Percentiles rank a stretch among this genome's conserved stretches.
Conservation (phyloP, 257 asterid genomes). For the Fraxinus pennsylvanica region DNA sequence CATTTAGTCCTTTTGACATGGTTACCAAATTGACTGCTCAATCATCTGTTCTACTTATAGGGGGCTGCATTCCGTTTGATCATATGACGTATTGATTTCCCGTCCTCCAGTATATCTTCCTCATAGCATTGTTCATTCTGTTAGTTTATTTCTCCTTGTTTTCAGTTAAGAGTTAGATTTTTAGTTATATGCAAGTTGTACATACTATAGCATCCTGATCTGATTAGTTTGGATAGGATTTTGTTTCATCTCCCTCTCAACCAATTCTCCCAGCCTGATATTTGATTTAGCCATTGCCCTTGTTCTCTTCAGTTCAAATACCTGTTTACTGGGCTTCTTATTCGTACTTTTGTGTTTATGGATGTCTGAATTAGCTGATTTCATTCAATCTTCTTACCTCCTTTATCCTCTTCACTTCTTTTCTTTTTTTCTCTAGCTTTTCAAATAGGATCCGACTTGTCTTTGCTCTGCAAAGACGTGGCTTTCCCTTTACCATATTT, state of each 20-base stretch:
- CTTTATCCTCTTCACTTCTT: not conserved
- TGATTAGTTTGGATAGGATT: slow-evolving; percentile 27
- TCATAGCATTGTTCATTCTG: slow-evolving; percentile 21
- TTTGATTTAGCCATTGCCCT: slow-evolving; percentile 17
- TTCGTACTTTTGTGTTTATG: not conserved
- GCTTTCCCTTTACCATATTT: slow-evolving; percentile 49
- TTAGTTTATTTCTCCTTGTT: slow-evolving; percentile 2
- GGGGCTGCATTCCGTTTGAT: slow-evolving; percentile 21
- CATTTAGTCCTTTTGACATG: slow-evolving; percentile 16
- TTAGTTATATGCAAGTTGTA: slow-evolving; percentile 39
- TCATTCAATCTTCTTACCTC: not conserved
- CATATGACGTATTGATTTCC: slow-evolving; percentile 18
- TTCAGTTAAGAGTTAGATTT: slow-evolving; percentile 22
- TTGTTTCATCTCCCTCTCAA: not conserved
- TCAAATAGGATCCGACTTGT: slow-evolving; percentile 37
- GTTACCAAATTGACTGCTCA: slow-evolving; percentile 14
- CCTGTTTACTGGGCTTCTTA: not conserved
- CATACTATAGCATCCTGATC: slow-evolving; percentile 40
- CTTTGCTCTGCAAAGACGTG: slow-evolving; percentile 21
- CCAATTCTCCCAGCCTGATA: slow-evolving; percentile 20
- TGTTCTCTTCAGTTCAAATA: not conserved
- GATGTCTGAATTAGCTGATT: slow-evolving; percentile 33
- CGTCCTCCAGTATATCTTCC: slow-evolving; percentile 14
- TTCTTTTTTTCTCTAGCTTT: slow-evolving; percentile 11
- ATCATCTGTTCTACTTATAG: slow-evolving; percentile 19